Evolutionary conservation across 1,284 basidiomycete genomes (phyloP), one percentile per base, ranked within the genome.

Genomic region (Ustilago shanxiensis): DNA sequence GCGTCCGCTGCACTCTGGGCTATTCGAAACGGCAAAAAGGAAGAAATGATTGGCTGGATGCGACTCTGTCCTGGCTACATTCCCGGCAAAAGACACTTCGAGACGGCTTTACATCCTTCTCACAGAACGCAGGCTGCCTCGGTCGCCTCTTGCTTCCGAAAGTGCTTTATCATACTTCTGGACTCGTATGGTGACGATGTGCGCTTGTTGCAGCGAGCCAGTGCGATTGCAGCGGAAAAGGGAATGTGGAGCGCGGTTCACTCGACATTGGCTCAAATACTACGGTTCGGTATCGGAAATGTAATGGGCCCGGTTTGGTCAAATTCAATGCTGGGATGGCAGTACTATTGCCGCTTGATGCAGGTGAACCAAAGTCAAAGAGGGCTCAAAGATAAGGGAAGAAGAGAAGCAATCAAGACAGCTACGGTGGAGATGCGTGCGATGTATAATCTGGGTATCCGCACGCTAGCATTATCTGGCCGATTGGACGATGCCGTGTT

Each of bases 41-140:
- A 63, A 5, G 68, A 74, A 6, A 63, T 67, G 62, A 65, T 79
- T 41, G 22, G 20, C 10, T 79, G 78, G 78, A 64, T 79, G 61
- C 52, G 62, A 8, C 70, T 79, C 22, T 73, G 69, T n/a, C 77
- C 77, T 3, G 52, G 67, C 13, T 60, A 64, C 39, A 33, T 16
- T 8, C 54, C 67, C 7, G 49, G 60, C 5, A 47, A 47, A 24
- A 60, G 41, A 1, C 35, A 52, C 22, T 44, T 64, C 60, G 47
- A 65, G 33, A 61, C 60, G 5, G 35, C 54, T 8, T 67, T 60
- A 24, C 26, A 20, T 10, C 7, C n/a, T 35, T 31, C 31, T 0
- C 28, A 22, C 28, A 8, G 52, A 1, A 33, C 29, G 10, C 71
- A 70, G n/a, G 50, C 24, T 41, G 31, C 59, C 18, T 49, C 52